Evolutionary conservation across 805 yeast species (phyloP).

Genomic region (Isabelozyma heimii): DNA sequence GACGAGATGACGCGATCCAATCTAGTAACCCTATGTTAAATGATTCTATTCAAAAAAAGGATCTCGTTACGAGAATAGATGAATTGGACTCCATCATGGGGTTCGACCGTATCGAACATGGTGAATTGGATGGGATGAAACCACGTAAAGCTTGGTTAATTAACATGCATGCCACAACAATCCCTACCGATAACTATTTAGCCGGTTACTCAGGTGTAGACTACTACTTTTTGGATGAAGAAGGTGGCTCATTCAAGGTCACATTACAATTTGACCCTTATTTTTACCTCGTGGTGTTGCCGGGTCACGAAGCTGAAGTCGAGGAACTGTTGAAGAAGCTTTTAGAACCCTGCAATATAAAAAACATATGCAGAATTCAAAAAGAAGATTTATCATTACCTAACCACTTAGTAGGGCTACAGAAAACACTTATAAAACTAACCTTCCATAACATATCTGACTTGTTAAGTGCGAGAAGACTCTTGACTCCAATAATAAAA

Average conservation of each 20-base stretch:
- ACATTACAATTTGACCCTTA: slow-evolving; percentile 85
- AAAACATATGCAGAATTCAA: slow-evolving; percentile 48
- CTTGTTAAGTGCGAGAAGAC: slow-evolving; percentile 69
- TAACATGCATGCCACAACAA: slow-evolving; percentile 87
- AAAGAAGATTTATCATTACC: slow-evolving; percentile 83
- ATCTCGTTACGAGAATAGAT: slow-evolving; percentile 60
- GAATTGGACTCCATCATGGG: slow-evolving; percentile 82
- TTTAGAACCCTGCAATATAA: slow-evolving; percentile 59
- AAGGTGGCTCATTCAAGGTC: slow-evolving; percentile 93
- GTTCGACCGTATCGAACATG: slow-evolving; percentile 71
- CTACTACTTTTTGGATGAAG: slow-evolving; percentile 90
- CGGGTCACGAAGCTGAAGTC: slow-evolving; percentile 65
- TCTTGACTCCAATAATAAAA: slow-evolving; percentile 64
- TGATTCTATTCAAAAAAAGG: slow-evolving; percentile 44
- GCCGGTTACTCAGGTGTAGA: slow-evolving; percentile 89
- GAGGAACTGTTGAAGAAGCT: slow-evolving; percentile 77
- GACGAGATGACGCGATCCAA: slow-evolving; percentile 13
- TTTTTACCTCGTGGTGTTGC: slow-evolving; percentile 66
- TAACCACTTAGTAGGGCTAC: slow-evolving; percentile 81
- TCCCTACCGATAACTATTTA: slow-evolving; percentile 54
- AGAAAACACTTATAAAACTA: slow-evolving; percentile 61
- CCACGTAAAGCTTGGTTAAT: slow-evolving; percentile 83
- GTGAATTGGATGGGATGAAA: slow-evolving; percentile 51
- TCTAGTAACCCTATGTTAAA: slow-evolving; percentile 34
- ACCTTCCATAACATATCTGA: slow-evolving; percentile 74